phyloP scores from a whole-genome alignment of 192 early-diverging fungal genomes.

The Coemansia sp. region DNA sequence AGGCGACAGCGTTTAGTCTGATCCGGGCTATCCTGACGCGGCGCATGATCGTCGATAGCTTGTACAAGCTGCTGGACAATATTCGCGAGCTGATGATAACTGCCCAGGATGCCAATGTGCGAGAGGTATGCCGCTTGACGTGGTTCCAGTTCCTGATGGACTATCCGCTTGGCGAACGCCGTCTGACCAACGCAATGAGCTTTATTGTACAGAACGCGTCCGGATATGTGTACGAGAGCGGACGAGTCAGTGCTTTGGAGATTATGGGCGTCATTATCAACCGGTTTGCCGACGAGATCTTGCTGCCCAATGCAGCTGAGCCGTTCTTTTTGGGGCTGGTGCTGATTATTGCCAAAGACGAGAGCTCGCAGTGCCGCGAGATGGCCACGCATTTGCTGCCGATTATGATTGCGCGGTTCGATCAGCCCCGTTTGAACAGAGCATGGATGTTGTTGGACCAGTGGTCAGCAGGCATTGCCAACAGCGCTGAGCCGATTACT shows the following conservation, averaged over 20 bases:
- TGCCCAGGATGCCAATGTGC: slow-evolving; percentile 71
- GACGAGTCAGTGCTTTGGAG: slow-evolving; percentile 87
- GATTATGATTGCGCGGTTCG: slow-evolving; percentile 63
- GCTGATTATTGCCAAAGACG: slow-evolving; percentile 86
- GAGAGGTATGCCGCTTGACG: slow-evolving; percentile 79
- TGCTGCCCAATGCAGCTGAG: slow-evolving; percentile 74
- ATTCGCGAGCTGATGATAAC: slow-evolving; percentile 84
- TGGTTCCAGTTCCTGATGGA: slow-evolving; percentile 91
- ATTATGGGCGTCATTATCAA: slow-evolving; percentile 76
- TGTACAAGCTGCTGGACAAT: slow-evolving; percentile 93
- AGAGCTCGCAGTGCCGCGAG: slow-evolving; percentile 87
- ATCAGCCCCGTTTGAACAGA: slow-evolving; percentile 61
- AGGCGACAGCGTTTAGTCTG: slow-evolving; percentile 80
- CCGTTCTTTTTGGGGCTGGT: slow-evolving; percentile 84
- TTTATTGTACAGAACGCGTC: slow-evolving; percentile 88
- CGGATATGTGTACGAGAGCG: slow-evolving; percentile 86
- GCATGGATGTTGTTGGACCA: slow-evolving; percentile 69
- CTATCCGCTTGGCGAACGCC: slow-evolving; percentile 86
- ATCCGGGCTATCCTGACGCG: slow-evolving; percentile 85
- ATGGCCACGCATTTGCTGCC: slow-evolving; percentile 80
- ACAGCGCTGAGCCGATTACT: slow-evolving; percentile 1
- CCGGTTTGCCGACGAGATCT: slow-evolving; percentile 75
- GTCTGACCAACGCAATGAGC: slow-evolving; percentile 80
- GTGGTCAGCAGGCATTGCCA: slow-evolving; percentile 64
- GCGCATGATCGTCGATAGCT: slow-evolving; percentile 79